phyloP scores from a whole-genome alignment of 768 basidiomycete genomes.

The Candolleomyces efflorescens region DNA sequence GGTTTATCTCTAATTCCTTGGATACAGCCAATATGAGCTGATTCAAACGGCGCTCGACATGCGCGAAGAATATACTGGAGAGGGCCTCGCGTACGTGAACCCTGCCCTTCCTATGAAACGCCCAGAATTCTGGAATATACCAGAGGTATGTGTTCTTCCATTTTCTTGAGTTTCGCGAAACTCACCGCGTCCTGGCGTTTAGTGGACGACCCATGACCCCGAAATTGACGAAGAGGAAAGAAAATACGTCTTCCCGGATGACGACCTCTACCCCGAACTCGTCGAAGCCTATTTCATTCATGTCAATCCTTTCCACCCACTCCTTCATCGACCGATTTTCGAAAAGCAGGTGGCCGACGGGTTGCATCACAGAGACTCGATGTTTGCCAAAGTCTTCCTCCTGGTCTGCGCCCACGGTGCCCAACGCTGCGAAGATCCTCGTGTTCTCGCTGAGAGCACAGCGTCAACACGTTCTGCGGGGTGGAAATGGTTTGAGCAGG shows the following conservation, averaged over 20 bases:
- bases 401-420: conserved; percentile 67
- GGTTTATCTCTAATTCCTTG: not conserved
- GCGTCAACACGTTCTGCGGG: conserved; percentile 45
- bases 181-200: not conserved
- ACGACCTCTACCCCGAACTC: conserved; percentile 49
- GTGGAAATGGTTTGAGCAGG: conserved; percentile 65
- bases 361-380: conserved; percentile 44
- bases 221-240: conserved; percentile 19
- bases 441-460: conserved; percentile 46
- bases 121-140: conserved; percentile 47
- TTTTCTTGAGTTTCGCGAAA: not conserved
- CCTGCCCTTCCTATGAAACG: conserved; percentile 28
- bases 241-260: conserved; percentile 43
- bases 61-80: conserved; percentile 49
- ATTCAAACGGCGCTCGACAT: conserved; percentile 54
- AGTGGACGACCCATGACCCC: conserved; percentile 30
- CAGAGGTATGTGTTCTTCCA: conserved; percentile 31
- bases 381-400: conserved; percentile 50
- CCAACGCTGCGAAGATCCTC: conserved; percentile 54
- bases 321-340: conserved; percentile 74
- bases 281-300: conserved; percentile 64
- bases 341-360: conserved; percentile 43
- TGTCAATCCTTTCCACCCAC: conserved; percentile 52
- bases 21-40: conserved; percentile 44
- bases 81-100: conserved; percentile 17